Conservation (phyloP, 2,329 filamentous ascomycete genomes). For the Pseudocercospora fuligena region DNA sequence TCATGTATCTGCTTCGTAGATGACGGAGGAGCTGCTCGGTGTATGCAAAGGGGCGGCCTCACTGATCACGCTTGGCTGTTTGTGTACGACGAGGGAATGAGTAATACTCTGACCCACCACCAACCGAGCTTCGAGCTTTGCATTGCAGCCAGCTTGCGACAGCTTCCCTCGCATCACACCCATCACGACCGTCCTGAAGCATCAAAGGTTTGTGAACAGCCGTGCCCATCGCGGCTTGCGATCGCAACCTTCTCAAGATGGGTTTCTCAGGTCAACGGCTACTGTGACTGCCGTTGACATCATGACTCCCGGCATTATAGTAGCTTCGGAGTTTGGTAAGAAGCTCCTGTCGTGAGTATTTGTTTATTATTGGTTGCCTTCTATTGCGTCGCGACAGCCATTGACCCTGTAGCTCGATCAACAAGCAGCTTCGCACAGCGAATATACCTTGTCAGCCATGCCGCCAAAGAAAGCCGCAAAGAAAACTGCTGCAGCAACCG, state of each 20-base stretch:
- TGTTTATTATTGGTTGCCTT: constrained; percentile 1
- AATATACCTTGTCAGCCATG: constrained; percentile 1
- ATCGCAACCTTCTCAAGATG: background rate
- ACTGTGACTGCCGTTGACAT: constrained; percentile 13
- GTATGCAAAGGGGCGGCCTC: background rate
- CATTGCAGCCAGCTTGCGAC: background rate
- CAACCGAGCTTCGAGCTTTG: background rate
- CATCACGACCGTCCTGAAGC: background rate
- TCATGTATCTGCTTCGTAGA: background rate
- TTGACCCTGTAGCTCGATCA: constrained; percentile 4
- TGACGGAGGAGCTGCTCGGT: background rate
- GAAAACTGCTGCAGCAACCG: background rate
- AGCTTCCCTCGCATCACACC: background rate
- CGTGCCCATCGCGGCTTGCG: background rate
- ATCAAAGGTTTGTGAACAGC: background rate
- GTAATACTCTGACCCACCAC: background rate
- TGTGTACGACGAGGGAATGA: background rate
- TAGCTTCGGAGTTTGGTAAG: constrained; percentile 11
- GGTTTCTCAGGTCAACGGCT: background rate
- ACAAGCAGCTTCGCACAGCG: background rate
- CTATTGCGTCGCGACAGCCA: background rate
- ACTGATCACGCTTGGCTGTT: background rate
- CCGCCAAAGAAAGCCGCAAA: background rate
- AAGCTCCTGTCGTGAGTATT: background rate
- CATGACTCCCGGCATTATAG: constrained; percentile 7